Conservation (phyloP, 2,329 filamentous ascomycete genomes). For the Colletotrichum sublineola region DNA sequence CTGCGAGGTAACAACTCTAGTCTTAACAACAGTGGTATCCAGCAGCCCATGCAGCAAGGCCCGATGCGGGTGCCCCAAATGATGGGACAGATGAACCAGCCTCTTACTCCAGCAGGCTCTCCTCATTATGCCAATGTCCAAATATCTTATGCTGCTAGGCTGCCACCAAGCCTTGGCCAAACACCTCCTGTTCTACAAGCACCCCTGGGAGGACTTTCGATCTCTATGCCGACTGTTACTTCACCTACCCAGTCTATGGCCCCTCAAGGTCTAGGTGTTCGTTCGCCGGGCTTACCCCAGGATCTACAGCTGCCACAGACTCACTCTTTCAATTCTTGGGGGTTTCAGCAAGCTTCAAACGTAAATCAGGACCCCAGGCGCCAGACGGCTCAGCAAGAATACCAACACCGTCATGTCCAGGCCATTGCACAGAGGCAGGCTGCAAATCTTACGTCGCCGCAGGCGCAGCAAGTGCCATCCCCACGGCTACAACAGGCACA, state of each 20-base stretch:
- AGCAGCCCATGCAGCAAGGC: constrained; percentile 7
- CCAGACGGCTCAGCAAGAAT: neutral
- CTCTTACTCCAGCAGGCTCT: constrained; percentile 32
- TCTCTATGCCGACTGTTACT: constrained; percentile 23
- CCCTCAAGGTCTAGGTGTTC: neutral
- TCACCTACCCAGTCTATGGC: constrained; percentile 18
- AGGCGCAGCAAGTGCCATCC: constrained; percentile 4
- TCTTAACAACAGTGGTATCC: neutral
- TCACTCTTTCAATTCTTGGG: neutral
- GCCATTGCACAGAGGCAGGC: neutral
- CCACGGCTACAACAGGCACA: constrained; percentile 2
- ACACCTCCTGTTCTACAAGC: constrained; percentile 30
- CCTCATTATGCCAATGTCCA: constrained; percentile 25
- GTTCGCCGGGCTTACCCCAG: neutral
- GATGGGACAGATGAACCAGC: constrained; percentile 3
- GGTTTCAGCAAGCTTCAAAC: constrained; percentile 11
- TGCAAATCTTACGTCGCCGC: constrained; percentile 1
- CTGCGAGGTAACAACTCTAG: constrained; percentile 6
- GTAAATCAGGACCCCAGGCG: constrained; percentile 9
- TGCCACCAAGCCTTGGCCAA: constrained; percentile 13
- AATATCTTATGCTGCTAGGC: constrained; percentile 9
- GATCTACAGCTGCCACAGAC: neutral
- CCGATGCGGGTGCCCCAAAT: constrained; percentile 6
- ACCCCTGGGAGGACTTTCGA: constrained; percentile 26
- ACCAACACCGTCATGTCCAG: constrained; percentile 4